Conservation (phyloP, 73 alveolate genomes). For the Paramecium octaurelia region DNA sequence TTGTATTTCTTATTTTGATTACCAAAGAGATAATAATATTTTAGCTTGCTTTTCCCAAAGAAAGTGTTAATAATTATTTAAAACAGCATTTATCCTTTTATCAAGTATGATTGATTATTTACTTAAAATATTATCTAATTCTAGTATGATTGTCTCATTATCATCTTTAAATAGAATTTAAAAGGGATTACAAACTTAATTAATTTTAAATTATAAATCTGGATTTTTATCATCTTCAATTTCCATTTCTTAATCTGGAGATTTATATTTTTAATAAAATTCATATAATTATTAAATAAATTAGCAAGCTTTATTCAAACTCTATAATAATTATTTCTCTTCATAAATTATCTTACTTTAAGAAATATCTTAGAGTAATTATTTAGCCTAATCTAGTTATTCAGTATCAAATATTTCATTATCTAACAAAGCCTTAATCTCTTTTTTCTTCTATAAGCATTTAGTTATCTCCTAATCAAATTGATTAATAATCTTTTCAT, state of each 20-base stretch:
- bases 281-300: not conserved
- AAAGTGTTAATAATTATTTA: not conserved
- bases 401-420: not conserved
- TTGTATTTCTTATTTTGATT: not conserved
- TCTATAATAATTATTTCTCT: not conserved
- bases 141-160: not conserved
- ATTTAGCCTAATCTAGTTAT: slow-evolving; percentile 27
- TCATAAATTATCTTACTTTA: not conserved
- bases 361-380: not conserved
- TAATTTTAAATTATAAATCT: slow-evolving; percentile 19
- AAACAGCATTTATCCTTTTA: not conserved
- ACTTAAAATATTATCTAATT: not conserved
- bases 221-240: slow-evolving; percentile 30
- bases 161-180: slow-evolving; percentile 16
- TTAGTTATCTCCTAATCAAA: slow-evolving; percentile 16
- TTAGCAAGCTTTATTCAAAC: not conserved
- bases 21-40: not conserved
- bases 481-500: not conserved
- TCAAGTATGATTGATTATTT: not conserved
- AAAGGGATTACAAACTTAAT: not conserved
- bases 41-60: not conserved
- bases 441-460: not conserved
- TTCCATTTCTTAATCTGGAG: slow-evolving; percentile 50
- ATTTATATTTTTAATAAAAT: not conserved
- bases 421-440: not conserved